Conservation (phyloP, 192 early-diverging fungal genomes). For the Backusella macrospora region DNA sequence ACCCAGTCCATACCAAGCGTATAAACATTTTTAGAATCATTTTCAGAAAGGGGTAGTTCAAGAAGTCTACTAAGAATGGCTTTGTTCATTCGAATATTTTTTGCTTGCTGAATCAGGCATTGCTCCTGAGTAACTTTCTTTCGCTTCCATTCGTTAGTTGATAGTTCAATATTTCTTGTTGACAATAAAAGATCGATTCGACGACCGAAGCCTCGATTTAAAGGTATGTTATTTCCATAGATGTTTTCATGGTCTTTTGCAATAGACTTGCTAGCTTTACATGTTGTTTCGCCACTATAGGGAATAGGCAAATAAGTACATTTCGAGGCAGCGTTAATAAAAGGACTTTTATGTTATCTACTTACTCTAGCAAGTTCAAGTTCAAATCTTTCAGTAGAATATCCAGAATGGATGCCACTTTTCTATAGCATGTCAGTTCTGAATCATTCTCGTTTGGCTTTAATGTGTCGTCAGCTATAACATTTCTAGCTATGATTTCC, state of each 20-base stretch:
- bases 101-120: slow-evolving; percentile 23
- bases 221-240: slow-evolving; percentile 20
- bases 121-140: slow-evolving; percentile 20
- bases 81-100: slow-evolving; percentile 27
- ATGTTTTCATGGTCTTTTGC: slow-evolving; percentile 24
- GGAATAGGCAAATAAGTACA: slow-evolving; percentile 24
- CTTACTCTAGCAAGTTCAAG: slow-evolving; percentile 21
- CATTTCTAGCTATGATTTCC: slow-evolving; percentile 20
- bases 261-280: slow-evolving; percentile 24
- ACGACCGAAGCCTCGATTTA: slow-evolving; percentile 21
- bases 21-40: slow-evolving; percentile 20
- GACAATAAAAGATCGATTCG: slow-evolving; percentile 24
- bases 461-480: slow-evolving; percentile 21
- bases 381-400: slow-evolving; percentile 20
- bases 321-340: slow-evolving; percentile 22
- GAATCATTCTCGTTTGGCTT: slow-evolving; percentile 24
- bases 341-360: slow-evolving; percentile 22
- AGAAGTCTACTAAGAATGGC: slow-evolving; percentile 26
- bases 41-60: slow-evolving; percentile 19
- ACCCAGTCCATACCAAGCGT: slow-evolving; percentile 25
- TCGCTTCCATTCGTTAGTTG: slow-evolving; percentile 20
- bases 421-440: slow-evolving; percentile 25
- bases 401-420: slow-evolving; percentile 21
- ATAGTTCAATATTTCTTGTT: slow-evolving; percentile 23
- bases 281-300: slow-evolving; percentile 21